Percentiles rank a stretch among this genome's conserved stretches.
phyloP scores from a whole-genome alignment of 768 basidiomycete genomes.

The Xerocomus potaroensis region DNA sequence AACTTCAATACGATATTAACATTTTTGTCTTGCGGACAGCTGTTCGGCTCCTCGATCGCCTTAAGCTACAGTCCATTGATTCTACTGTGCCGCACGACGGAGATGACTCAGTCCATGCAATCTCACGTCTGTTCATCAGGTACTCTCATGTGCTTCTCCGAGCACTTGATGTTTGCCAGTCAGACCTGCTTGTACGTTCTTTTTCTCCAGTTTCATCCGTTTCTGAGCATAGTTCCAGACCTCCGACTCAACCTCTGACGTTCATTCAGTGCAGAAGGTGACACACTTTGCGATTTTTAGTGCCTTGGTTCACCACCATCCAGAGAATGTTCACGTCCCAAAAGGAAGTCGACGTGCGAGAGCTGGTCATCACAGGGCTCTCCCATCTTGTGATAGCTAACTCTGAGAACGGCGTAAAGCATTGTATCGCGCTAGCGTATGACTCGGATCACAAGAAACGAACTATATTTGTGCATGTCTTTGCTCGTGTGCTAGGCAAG shows the following conservation, averaged over 20 bases:
- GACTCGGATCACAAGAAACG: constrained; percentile 66
- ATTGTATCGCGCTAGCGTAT: constrained; percentile 77
- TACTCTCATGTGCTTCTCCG: constrained; percentile 66
- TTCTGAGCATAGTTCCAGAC: constrained; percentile 28
- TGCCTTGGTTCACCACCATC: constrained; percentile 4
- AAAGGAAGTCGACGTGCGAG: constrained; percentile 60
- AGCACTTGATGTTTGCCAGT: constrained; percentile 51
- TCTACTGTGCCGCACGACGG: constrained; percentile 45
- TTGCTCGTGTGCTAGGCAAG: constrained; percentile 73
- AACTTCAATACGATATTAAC: constrained; percentile 63
- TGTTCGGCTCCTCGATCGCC: constrained; percentile 70
- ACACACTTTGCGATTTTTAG: background rate
- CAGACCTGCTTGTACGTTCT: constrained; percentile 41
- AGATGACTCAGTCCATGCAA: constrained; percentile 63
- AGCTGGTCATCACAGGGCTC: constrained; percentile 75
- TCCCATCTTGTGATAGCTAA: constrained; percentile 81
- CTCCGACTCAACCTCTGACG: constrained; percentile 48
- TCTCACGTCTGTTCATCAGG: constrained; percentile 75
- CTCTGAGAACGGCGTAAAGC: constrained; percentile 84
- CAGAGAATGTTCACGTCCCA: constrained; percentile 45
- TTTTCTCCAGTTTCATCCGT: background rate
- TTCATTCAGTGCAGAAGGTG: constrained; percentile 46
- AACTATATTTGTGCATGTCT: constrained; percentile 79
- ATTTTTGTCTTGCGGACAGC: constrained; percentile 67
- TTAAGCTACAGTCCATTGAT: constrained; percentile 62